Conservation (phyloP, 2,329 filamentous ascomycete species). For the Neoscytalidium dimidiatum region DNA sequence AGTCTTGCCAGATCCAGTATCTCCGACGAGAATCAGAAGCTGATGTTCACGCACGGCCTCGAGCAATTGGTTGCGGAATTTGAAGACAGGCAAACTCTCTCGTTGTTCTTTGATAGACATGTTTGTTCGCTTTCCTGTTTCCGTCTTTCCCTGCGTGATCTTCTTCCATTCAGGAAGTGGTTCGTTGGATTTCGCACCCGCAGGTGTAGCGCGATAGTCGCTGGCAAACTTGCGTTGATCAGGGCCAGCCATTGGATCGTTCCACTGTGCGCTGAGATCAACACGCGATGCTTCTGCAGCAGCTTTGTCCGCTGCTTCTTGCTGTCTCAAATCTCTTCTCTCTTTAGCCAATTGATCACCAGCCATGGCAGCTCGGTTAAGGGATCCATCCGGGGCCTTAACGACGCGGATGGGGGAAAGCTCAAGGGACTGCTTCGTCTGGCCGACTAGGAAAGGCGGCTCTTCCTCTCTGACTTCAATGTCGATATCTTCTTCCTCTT, state of each 20-base stretch:
- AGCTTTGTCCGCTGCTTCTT: slow-evolving; percentile 78
- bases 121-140: slow-evolving; percentile 81
- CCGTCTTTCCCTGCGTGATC: slow-evolving; percentile 75
- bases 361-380: slow-evolving; percentile 95
- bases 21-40: slow-evolving; percentile 91
- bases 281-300: slow-evolving; percentile 76
- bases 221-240: slow-evolving; percentile 86
- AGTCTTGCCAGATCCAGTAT: slow-evolving; percentile 96
- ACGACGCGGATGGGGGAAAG: slow-evolving; percentile 94
- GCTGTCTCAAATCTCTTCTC: slow-evolving; percentile 81
- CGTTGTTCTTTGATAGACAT: slow-evolving; percentile 95
- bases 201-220: slow-evolving; percentile 66
- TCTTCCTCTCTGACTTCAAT: slow-evolving; percentile 97
- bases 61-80: slow-evolving; percentile 83
- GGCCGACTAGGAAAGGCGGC: slow-evolving; percentile 90
- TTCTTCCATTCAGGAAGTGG: slow-evolving; percentile 91
- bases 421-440: slow-evolving; percentile 95
- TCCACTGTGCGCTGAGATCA: slow-evolving; percentile 88
- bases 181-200: slow-evolving; percentile 61
- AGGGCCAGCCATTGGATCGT: slow-evolving; percentile 90
- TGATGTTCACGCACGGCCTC: slow-evolving; percentile 87
- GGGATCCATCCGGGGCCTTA: slow-evolving; percentile 96
- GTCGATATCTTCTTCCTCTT: slow-evolving; percentile 94
- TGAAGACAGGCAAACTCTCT: slow-evolving; percentile 84
- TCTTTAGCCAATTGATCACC: slow-evolving; percentile 88